Evolutionary conservation across 1,139 yeast species (phyloP), one percentile per base, ranked within the genome.

Genomic region (Yamadazyma pseudoaaseri): DNA sequence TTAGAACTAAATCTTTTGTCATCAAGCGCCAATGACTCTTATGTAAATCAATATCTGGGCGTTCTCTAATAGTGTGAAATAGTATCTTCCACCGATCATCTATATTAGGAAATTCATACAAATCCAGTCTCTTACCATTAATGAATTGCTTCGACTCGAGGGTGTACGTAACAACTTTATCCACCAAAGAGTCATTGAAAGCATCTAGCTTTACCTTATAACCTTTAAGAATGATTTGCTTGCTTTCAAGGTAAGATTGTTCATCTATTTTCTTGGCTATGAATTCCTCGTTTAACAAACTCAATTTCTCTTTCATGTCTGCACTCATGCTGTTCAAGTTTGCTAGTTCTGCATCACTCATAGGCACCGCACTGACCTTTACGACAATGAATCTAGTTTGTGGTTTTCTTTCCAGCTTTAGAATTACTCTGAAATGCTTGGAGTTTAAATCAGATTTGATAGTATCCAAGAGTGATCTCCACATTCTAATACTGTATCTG

Each of bases 401-500:
- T 12, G 31, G 28, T 30, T 30, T 37, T 26, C 22, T 27, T 32
- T 27, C 37, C 36, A 30, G 38, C 26, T 31, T 52, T 17, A 44
- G 51, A 48, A 44, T 56, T 22, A 69, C 47, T 38, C 74, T 48
- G 41, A 57, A 68, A 27, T 30, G 22, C 16, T 44, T 44, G n/a
- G 24, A 43, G 34, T 23, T 28, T 8, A 66, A 41, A 40, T 68
- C 73, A 21, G 51, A 32, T 18, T 54, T 45, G 7, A 67, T 54
- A 1, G 37, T 47, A 22, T 75, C 67, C 42, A 90, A 47, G 3
- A 86, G 41, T 14, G 65, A 59, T 27, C 73, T 65, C 68, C 89
- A 70, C 2, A 87, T 59, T 10, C 67, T 56, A 39, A 86, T 52
- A 9, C 94, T 81, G 31, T 76, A 56, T 44, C 73, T 74, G 57